Base-by-base conservation (phyloP, 441 rosid genomes). In the Eutrema salsugineum region DNA sequence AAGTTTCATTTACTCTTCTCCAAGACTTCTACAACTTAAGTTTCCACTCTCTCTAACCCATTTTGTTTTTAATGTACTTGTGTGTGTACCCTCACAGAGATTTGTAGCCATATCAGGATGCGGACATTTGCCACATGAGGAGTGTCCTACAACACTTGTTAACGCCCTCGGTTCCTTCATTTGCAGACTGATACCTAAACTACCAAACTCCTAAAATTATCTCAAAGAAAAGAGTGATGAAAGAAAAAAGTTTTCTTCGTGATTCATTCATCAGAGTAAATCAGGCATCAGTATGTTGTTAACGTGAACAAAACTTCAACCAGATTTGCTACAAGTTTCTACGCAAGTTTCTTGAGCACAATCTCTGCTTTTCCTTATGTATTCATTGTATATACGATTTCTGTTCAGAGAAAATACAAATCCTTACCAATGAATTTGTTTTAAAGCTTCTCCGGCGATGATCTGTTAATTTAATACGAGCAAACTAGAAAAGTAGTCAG, bases 121-220 rank as follows among this genome's bases (percentile, higher is more conserved):
- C 30, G 98, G 98, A 49, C 97, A 94, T 79, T 87, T 94, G 54
- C 98, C 97, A 14, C 98, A 94, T 0, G 98, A 91, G 78, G 98
- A 94, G 82, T 85, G 96, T 84, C 95, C 98, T 27, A 79, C 84
- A 79, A 87, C 88, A 68, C 82, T 94, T 64, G 85, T 88, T 62
- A 90, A 95, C 12, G 92, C 95, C 0, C 79, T 91, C 38, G 63
- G 84, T 49, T 93, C 96, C 32, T 94, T 94, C 80, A 80, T 94
- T 64, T 81, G 81, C 84, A 82, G 88, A 76, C 82, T 94, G 65
- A 81, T 83, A 39, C 75, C 66, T 51, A 75, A 70, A 24, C 68
- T 50, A 70, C 40, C 35, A 57, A 58, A 70, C 66, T 46, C 75
- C 19, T 68, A 54, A 68, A 35, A 39, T 1, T 56, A 58, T 38